Percentiles rank a stretch among this genome's conserved stretches.
These are phyloP conservation scores for Agrocybe praecox DNA, from an alignment of 768 basidiomycete genomes.

Conservation along the genomic window DNA sequence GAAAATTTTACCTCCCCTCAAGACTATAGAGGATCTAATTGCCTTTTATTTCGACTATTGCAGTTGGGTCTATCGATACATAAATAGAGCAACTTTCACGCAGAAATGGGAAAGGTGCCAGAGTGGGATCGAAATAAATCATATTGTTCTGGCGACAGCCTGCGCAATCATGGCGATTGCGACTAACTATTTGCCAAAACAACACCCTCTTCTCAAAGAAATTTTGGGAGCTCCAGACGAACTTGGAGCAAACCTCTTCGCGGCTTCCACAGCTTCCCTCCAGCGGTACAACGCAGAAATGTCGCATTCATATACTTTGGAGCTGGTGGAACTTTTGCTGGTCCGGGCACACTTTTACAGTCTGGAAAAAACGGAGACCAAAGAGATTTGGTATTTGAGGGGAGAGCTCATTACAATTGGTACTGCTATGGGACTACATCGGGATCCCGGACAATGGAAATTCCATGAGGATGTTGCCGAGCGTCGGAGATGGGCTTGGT, in stretches of 20 bases:
- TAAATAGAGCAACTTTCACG: conserved; percentile 64
- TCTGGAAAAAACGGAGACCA: conserved; percentile 72
- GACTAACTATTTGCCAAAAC: conserved; percentile 68
- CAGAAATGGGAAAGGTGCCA: conserved; percentile 78
- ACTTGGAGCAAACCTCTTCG: conserved; percentile 67
- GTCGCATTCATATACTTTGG: conserved; percentile 58
- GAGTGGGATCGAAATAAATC: conserved; percentile 62
- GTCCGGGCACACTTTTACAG: conserved; percentile 73
- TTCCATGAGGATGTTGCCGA: conserved; percentile 73
- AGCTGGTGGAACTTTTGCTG: conserved; percentile 75
- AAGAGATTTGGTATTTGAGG: conserved; percentile 78
- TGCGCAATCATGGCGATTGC: conserved; percentile 78
- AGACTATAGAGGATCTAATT: conserved; percentile 74
- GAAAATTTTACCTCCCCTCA: conserved; percentile 62
- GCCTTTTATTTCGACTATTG: conserved; percentile 83
- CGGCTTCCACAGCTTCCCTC: conserved; percentile 65
- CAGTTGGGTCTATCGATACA: conserved; percentile 85
- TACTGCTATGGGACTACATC: conserved; percentile 83
- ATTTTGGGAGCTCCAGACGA: conserved; percentile 58
- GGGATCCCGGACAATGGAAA: conserved; percentile 81
- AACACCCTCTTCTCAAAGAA: conserved; percentile 61
- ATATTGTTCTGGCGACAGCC: conserved; percentile 69
- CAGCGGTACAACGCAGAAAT: conserved; percentile 63
- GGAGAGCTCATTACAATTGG: conserved; percentile 76
- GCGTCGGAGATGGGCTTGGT: conserved; percentile 87